phyloP scores from a whole-genome alignment of 768 basidiomycete genomes.

The Lactarius psammicola region DNA sequence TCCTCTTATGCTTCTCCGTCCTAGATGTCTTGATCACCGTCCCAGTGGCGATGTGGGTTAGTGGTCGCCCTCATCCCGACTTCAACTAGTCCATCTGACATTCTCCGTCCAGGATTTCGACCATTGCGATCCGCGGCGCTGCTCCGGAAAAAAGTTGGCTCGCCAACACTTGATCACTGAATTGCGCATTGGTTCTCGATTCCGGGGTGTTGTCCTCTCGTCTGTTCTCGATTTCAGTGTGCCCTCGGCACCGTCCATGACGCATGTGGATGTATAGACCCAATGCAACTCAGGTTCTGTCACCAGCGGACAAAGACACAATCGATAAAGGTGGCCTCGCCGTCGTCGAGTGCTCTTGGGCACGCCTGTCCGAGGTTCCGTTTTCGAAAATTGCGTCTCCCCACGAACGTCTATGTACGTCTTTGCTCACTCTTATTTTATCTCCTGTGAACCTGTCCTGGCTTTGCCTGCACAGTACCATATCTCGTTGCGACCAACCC shows the following conservation, averaged over 20 bases:
- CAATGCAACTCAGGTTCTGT: constrained; percentile 74
- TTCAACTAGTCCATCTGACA: not conserved
- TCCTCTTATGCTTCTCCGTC: not conserved
- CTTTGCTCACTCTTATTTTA: not conserved
- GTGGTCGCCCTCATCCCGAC: constrained; percentile 35
- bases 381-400: constrained; percentile 92
- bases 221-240: constrained; percentile 42
- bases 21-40: constrained; percentile 42
- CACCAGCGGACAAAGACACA: constrained; percentile 81
- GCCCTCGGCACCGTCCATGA: not conserved
- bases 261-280: constrained; percentile 50
- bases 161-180: constrained; percentile 82
- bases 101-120: constrained; percentile 74
- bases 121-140: constrained; percentile 91
- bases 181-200: constrained; percentile 79
- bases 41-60: constrained; percentile 95
- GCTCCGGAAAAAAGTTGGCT: constrained; percentile 87
- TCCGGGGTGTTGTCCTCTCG: constrained; percentile 93
- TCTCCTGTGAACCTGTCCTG: not conserved
- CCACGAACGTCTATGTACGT: constrained; percentile 84
- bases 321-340: constrained; percentile 75
- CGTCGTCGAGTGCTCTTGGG: constrained; percentile 99
- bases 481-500: constrained; percentile 95
- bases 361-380: constrained; percentile 90
- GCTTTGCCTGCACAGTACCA: constrained; percentile 58